phyloP scores from a whole-genome alignment of 202 grass and related monocot species.

The Zoysia matrella region DNA sequence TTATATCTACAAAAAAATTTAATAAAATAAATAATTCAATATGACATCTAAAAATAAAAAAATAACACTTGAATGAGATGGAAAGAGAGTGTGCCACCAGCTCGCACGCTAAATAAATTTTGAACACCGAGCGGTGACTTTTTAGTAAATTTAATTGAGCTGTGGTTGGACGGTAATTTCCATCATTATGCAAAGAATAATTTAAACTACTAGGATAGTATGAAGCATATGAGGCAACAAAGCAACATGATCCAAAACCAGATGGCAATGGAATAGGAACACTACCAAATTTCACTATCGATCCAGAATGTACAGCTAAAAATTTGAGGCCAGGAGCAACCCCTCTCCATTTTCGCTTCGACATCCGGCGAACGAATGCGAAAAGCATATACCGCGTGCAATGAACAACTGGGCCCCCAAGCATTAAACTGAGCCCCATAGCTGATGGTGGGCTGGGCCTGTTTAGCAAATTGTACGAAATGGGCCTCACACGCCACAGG shows the following conservation, averaged over 20 bases:
- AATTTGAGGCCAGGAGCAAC: neutral
- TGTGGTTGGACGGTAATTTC: neutral
- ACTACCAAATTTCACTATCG: neutral
- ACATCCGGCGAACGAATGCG: constrained; percentile 4
- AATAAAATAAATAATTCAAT: too few relatives aligned
- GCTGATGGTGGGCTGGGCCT: neutral
- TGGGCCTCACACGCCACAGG: neutral
- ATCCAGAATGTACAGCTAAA: neutral
- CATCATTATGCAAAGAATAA: neutral
- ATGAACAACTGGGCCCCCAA: neutral
- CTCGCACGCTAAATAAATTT: too few relatives aligned
- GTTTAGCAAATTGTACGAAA: neutral
- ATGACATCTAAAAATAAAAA: too few relatives aligned
- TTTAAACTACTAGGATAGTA: neutral
- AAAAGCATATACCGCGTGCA: constrained; percentile 5
- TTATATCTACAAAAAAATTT: too few relatives aligned
- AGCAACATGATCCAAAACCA: neutral
- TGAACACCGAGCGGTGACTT: neutral
- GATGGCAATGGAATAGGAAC: neutral
- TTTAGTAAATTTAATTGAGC: too few relatives aligned
- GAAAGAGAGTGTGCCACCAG: too few relatives aligned
- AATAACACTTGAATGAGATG: too few relatives aligned
- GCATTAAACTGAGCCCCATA: neutral
- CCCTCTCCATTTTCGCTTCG: neutral
- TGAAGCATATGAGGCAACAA: neutral